These are phyloP conservation scores for Waltergamsia citrina DNA, from an alignment of 2,329 filamentous ascomycete genomes.

Conservation along the genomic window DNA sequence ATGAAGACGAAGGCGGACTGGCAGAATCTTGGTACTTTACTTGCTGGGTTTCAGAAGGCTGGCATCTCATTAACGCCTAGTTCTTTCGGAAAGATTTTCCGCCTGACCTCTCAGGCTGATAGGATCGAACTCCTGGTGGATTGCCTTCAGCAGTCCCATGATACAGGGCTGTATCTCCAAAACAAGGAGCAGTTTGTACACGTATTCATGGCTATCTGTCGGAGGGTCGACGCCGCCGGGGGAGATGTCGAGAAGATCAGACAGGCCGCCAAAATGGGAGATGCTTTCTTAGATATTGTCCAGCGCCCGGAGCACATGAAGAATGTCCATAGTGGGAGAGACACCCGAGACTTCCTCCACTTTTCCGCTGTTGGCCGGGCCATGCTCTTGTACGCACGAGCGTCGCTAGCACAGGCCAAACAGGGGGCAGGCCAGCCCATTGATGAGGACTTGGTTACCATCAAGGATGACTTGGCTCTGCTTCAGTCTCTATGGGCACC, in stretches of 20 bases:
- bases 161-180: constrained; percentile 35
- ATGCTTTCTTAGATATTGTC: constrained; percentile 39
- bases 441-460: constrained; percentile 13
- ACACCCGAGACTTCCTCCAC: constrained; percentile 10
- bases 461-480: constrained; percentile 18
- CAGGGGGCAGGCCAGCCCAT: constrained; percentile 11
- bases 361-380: constrained; percentile 18
- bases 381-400: constrained; percentile 17
- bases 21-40: constrained; percentile 39
- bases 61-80: constrained; percentile 22
- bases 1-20: constrained; percentile 42
- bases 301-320: constrained; percentile 29
- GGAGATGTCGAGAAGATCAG: constrained; percentile 19
- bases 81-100: constrained; percentile 29
- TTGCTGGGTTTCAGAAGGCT: constrained; percentile 38
- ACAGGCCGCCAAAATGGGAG: constrained; percentile 35
- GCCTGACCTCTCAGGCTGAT: constrained; percentile 27
- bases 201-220: constrained; percentile 15
- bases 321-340: constrained; percentile 6
- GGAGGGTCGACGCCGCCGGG: constrained; percentile 24
- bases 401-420: constrained; percentile 14
- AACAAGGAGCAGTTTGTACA: constrained; percentile 26
- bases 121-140: constrained; percentile 38
- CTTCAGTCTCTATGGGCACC: constrained; percentile 15
- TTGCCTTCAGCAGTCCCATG: constrained; percentile 32